These are phyloP conservation scores for Podaxis carcinomalis DNA, from an alignment of 768 basidiomycete genomes.

Conservation along the genomic window DNA sequence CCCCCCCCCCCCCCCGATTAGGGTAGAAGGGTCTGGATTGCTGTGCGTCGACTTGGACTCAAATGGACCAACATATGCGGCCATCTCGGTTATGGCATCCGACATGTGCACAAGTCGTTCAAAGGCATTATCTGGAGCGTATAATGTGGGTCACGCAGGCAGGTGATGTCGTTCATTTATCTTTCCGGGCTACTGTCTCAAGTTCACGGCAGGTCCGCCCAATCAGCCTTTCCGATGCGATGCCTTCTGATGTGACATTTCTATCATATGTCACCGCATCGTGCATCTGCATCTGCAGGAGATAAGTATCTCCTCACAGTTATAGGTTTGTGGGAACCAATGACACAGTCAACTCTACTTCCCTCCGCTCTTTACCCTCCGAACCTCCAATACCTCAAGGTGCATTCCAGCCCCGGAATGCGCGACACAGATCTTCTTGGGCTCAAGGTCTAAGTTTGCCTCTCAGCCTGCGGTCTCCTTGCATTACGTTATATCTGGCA, in stretches of 20 bases:
- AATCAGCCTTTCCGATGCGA: background rate
- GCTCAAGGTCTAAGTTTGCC: background rate
- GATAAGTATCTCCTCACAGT: background rate
- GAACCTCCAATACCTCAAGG: background rate
- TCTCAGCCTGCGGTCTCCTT: background rate
- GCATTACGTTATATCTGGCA: background rate
- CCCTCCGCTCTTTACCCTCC: background rate
- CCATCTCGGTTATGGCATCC: background rate
- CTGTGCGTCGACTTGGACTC: background rate
- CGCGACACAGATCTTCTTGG: background rate
- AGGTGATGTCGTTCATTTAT: background rate
- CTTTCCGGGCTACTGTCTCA: background rate
- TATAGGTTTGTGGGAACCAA: background rate
- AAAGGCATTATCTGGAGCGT: background rate
- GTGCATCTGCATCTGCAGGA: background rate
- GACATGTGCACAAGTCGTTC: background rate
- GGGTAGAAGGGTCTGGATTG: background rate
- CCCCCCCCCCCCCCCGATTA: background rate
- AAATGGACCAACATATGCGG: background rate
- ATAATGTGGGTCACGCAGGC: background rate
- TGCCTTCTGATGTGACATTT: background rate
- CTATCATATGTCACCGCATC: background rate
- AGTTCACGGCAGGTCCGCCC: background rate
- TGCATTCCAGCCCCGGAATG: background rate
- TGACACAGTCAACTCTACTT: background rate